phyloP scores from a whole-genome alignment of 208 protist genomes.

The Lotmaria passim region DNA sequence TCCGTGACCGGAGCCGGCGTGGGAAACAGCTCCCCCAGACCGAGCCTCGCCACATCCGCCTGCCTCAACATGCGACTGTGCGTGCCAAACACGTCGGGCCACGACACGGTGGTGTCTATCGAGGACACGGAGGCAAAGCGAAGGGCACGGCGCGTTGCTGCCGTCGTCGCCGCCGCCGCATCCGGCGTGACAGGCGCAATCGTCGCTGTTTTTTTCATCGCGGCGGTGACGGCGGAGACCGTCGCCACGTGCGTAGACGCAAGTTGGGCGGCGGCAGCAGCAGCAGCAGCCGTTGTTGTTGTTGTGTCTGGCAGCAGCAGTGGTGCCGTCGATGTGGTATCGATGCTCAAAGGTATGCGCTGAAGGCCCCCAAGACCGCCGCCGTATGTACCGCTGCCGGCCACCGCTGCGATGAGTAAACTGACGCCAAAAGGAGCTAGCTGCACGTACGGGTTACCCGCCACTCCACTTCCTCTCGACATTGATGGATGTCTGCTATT shows the following conservation, averaged over 20 bases:
- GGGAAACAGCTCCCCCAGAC: constrained; percentile 52
- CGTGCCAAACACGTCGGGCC: constrained; percentile 11
- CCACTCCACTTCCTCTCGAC: neutral
- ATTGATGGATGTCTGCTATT: neutral
- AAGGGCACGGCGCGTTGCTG: neutral
- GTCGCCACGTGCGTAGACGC: no score
- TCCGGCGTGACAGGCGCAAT: no score
- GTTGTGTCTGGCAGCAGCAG: neutral
- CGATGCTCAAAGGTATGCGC: constrained; percentile 30
- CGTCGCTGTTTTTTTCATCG: no score
- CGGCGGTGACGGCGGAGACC: no score
- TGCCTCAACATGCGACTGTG: constrained; percentile 22
- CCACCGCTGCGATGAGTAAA: constrained; percentile 58
- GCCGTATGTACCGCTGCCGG: constrained; percentile 4
- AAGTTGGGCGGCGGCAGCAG: neutral
- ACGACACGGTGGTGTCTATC: neutral
- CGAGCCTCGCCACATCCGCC: constrained; percentile 36
- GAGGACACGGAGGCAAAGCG: constrained; percentile 9
- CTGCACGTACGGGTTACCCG: constrained; percentile 23
- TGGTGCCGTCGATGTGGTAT: neutral
- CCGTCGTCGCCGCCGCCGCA: no score
- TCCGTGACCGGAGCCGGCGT: constrained; percentile 15
- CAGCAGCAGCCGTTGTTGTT: neutral
- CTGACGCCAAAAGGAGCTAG: constrained; percentile 72
- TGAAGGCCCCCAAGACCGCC: constrained; percentile 37